Base-by-base conservation (phyloP, 495 filamentous ascomycete genomes). In the Hyaloscypha hepaticicola region DNA sequence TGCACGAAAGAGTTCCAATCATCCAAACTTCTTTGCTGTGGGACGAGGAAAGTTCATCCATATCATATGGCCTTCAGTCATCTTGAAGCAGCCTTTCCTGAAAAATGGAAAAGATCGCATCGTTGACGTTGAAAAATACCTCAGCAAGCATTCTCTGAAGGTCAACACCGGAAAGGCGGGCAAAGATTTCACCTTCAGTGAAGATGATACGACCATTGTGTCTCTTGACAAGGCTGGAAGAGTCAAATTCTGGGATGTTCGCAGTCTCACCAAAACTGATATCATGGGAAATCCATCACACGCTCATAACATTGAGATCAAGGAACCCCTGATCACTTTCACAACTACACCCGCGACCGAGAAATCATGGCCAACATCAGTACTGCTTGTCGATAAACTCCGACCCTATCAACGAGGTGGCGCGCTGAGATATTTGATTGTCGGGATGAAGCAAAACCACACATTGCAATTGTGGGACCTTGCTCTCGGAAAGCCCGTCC, bases 381-480 rank as follows among this genome's bases (percentile, higher is more conserved):
- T 99, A 55, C 85, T 96, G 74, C 88, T 99, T 78, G 82, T 98
- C 67, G 96, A 99, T 76, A 98, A 98, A 80, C 85, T 90, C 73
- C 88, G 92, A 21, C 91, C 95, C 28, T 96, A 93, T 74, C 83
- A 86, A 74, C 95, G 91, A 76, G 89, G 89, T 33, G 87, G 88
- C 72, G 93, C 96, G 21, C 78, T 96, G 63, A 85, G 96, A 64
- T 99, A 98, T 78, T 87, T 98, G 76, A 85, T 99, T 64, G 93
- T 99, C 57, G 96, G 96, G 65, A 90, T 97, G 82, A 98, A 97
- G 79, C 96, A 98, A 75, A 99, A 99, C 75, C 96, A 99, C 78
- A 95, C 93, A 55, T 87, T 99, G 65, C 96, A 99, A 79, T 84
- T 99, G 62, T 99, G 96, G 96, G 96, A 99, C 83, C 90, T 99